Evolutionary conservation across 108 stramenopile genomes (phyloP).

Genomic region (Nannochloropsis gaditana): DNA sequence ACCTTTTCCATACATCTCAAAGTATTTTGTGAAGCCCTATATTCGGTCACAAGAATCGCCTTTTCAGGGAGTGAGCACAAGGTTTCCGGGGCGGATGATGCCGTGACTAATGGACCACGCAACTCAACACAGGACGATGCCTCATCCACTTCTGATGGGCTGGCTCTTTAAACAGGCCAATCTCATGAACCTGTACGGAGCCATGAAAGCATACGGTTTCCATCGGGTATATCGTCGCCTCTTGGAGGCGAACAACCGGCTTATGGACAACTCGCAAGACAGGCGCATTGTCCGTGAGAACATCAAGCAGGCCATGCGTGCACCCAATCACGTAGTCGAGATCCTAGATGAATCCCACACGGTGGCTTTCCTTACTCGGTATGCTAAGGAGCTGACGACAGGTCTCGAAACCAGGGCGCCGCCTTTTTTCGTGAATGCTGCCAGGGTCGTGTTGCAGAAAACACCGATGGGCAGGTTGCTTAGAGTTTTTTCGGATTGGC

Average conservation of each 20-base stretch:
- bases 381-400: neutral
- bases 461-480: neutral
- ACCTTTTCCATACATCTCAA: too few species aligned
- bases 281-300: neutral
- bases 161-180: constrained; percentile 17
- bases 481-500: neutral
- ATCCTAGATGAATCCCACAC: constrained; percentile 5
- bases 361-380: neutral
- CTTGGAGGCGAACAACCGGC: neutral
- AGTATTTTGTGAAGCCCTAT: too few species aligned
- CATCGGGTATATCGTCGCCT: neutral
- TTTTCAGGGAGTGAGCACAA: too few species aligned
- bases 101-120: too few species aligned
- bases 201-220: constrained; percentile 13
- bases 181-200: neutral
- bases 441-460: neutral
- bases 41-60: too few species aligned
- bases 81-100: too few species aligned
- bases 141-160: neutral
- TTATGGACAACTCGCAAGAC: neutral
- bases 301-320: neutral
- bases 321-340: neutral
- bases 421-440: constrained; percentile 8
- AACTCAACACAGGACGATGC: neutral
- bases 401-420: neutral